These are phyloP conservation scores for Zygosaccharomyces siamensis DNA, from an alignment of 805 yeast genomes.

Conservation along the genomic window DNA sequence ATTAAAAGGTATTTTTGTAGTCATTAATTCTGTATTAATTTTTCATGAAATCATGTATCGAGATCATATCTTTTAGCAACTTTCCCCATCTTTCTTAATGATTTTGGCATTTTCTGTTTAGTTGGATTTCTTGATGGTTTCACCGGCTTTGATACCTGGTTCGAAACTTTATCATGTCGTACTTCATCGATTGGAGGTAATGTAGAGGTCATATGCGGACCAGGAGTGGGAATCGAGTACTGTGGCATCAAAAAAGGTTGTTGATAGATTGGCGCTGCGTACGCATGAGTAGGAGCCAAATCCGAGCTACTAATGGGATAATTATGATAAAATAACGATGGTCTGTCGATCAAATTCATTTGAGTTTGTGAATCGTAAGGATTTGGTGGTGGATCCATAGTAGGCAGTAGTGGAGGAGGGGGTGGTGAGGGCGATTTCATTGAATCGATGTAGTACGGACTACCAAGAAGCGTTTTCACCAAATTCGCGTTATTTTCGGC, in stretches of 20 bases:
- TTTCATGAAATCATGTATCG: conserved; percentile 7
- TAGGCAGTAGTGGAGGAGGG: conserved; percentile 1
- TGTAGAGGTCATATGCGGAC: conserved; percentile 1
- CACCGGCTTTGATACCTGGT: neutral
- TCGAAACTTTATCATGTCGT: neutral
- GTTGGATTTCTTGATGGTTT: neutral
- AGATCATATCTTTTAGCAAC: conserved; percentile 27
- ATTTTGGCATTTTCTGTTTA: conserved; percentile 23
- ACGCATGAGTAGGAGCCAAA: neutral
- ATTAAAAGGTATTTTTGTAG: neutral
- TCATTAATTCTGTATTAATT: neutral
- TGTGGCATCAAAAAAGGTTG: neutral
- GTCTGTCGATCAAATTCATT: neutral
- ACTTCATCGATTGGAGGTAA: neutral
- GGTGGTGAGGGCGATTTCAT: conserved; percentile 2
- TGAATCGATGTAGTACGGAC: neutral
- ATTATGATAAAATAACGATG: neutral
- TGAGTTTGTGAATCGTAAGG: neutral
- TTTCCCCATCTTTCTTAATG: conserved; percentile 27
- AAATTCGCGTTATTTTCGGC: conserved; percentile 15
- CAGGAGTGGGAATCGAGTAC: neutral
- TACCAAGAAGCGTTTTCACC: conserved; percentile 15
- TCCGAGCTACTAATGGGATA: neutral
- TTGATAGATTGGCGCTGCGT: neutral
- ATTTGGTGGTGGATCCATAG: neutral